Percentiles rank a stretch among this genome's conserved stretches.
Evolutionary conservation across 75 land plant species (phyloP).

Genomic region (Azolla pinnata): DNA sequence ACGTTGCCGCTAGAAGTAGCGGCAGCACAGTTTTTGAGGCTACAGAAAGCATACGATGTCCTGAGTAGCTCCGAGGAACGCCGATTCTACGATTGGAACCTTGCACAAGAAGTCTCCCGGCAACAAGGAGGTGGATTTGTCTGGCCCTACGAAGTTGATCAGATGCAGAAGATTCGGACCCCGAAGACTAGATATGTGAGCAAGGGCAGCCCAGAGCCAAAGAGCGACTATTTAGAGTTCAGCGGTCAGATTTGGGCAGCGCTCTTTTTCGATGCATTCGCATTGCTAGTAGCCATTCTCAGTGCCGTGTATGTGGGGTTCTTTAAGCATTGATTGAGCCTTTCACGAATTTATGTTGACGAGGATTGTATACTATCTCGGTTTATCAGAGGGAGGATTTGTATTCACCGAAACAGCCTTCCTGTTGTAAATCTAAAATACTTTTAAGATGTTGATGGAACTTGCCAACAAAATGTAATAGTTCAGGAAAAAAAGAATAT

Average conservation of each 20-base stretch:
- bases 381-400: no score
- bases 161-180: slow-evolving; percentile 25
- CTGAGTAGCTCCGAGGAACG: slow-evolving; percentile 60
- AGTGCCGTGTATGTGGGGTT: slow-evolving; percentile 42
- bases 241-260: slow-evolving; percentile 67
- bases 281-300: slow-evolving; percentile 40
- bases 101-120: slow-evolving; percentile 60
- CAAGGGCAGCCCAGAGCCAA: slow-evolving; percentile 38
- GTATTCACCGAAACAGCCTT: no score
- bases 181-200: slow-evolving; percentile 13
- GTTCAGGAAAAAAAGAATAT: no score
- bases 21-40: slow-evolving; percentile 63
- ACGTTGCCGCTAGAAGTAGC: slow-evolving; percentile 66
- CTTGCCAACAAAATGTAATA: no score
- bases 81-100: slow-evolving; percentile 61
- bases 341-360: no score
- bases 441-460: no score
- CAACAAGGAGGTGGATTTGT: slow-evolving; percentile 36
- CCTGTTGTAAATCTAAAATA: no score
- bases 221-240: slow-evolving; percentile 64
- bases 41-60: slow-evolving; percentile 64
- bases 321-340: no score
- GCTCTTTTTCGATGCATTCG: slow-evolving; percentile 51
- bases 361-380: no score
- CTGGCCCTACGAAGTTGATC: slow-evolving; percentile 50